Evolutionary conservation across 164 flowering plant genomes (phyloP).

Genomic region (Litsea cubeba): DNA sequence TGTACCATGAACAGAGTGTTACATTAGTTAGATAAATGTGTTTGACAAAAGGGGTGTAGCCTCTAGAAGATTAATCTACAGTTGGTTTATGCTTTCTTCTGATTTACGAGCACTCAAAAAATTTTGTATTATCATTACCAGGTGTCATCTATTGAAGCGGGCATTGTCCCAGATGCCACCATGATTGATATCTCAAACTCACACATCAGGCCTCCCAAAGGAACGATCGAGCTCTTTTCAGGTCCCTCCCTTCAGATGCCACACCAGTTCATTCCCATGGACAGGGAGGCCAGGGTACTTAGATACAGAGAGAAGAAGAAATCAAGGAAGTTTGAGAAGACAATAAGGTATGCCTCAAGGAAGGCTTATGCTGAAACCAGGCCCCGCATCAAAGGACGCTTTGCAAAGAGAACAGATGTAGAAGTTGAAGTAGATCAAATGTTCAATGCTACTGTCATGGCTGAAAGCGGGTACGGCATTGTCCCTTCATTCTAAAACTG

Average conservation of each 20-base stretch:
- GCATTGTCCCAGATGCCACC: slow-evolving; percentile 66
- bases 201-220: slow-evolving; percentile 47
- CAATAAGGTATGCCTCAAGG: slow-evolving; percentile 88
- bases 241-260: slow-evolving; percentile 43
- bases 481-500: slow-evolving; percentile 63
- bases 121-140: not conserved
- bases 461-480: slow-evolving; percentile 53
- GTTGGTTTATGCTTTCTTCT: not conserved
- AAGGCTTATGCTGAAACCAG: slow-evolving; percentile 92
- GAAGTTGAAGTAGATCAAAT: slow-evolving; percentile 65
- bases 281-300: slow-evolving; percentile 79
- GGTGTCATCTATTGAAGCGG: slow-evolving; percentile 60
- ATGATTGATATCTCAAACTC: slow-evolving; percentile 47
- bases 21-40: not conserved
- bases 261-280: slow-evolving; percentile 50
- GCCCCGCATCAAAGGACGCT: slow-evolving; percentile 88
- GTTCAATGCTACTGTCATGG: slow-evolving; percentile 47
- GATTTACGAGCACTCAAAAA: not conserved
- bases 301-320: slow-evolving; percentile 87
- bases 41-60: not conserved
- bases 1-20: not conserved
- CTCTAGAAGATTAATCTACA: not conserved
- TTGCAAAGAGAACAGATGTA: slow-evolving; percentile 69
- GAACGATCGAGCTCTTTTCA: slow-evolving; percentile 62
- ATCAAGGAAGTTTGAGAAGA: slow-evolving; percentile 86